Evolutionary conservation across 306 rosid genomes (phyloP).

Genomic region (Lagenaria siceraria): DNA sequence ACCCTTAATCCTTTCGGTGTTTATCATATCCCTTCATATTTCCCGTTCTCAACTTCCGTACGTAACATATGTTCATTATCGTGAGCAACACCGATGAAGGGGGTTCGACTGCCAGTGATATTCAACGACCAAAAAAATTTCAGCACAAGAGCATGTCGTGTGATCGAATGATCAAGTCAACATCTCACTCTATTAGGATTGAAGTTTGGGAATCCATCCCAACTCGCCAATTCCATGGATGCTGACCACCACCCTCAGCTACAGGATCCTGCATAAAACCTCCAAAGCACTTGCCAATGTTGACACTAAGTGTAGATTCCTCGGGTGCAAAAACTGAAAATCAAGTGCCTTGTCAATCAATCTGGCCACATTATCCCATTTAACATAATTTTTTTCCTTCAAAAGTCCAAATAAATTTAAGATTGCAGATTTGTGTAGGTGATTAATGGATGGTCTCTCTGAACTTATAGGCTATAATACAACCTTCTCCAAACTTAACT

Average conservation of each 20-base stretch:
- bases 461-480: too few species aligned
- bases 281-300: neutral
- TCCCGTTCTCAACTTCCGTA: neutral
- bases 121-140: neutral
- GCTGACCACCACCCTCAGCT: neutral
- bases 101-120: neutral
- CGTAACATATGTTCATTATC: neutral
- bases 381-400: too few species aligned
- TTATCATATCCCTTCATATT: neutral
- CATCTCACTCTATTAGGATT: neutral
- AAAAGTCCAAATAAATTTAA: too few species aligned
- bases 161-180: neutral
- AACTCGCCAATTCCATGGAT: neutral
- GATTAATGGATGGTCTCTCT: too few species aligned
- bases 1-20: neutral
- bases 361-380: neutral
- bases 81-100: neutral
- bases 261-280: neutral
- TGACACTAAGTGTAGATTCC: neutral
- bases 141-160: neutral
- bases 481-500: neutral
- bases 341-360: neutral
- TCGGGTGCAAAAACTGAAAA: neutral
- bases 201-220: neutral
- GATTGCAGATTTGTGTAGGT: too few species aligned